Evolutionary conservation across 2,329 filamentous ascomycete genomes (phyloP), one percentile per base, ranked within the genome.

Genomic region (Neonectria ditissima): DNA sequence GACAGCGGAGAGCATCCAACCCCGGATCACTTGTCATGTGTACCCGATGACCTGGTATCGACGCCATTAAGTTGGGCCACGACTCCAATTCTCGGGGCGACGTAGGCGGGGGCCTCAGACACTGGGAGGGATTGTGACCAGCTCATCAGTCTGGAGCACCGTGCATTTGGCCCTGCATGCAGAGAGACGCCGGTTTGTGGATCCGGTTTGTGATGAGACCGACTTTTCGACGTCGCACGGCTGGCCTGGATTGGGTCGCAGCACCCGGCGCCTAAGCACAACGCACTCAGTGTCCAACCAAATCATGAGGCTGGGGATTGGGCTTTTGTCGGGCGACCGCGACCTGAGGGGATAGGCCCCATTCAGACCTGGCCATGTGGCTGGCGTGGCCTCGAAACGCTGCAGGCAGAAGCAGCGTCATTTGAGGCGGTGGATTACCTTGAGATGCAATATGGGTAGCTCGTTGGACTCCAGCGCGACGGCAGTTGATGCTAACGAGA

Each of bases 201-300:
- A 70, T 65, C 69, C 56, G 59, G 63, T 60, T 58, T 44, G 66
- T 56, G 57, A 62, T 58, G 69, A 70, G 69, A 72, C 70, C 70
- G 70, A 69, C 69, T 68, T 74, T 69, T 73, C 47, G 59, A 58
- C 62, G 62, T 65, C 54, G 53, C 66, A 69, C 57, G 56, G 32
- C 59, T 55, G 39, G 51, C 43, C 30, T 61, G 59, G 55, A 61
- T 72, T 68, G 68, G 71, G 70, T 68, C 55, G 63, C 63, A 52
- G 59, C 51, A 58, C 45, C 58, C 56, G 65, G 61, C 65, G 72
- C 72, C 72, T 64, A 65, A 73, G 53, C 30, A 55, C 55, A 44
- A 63, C 41, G 57, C 59, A 54, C 24, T 18, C 18, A n/a, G 32
- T 44, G 47, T 67, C 68, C 65, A 72, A 72, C 73, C 56, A 45